phyloP scores from a whole-genome alignment of 2,329 filamentous ascomycete species.

The Dendryphion nanum region DNA sequence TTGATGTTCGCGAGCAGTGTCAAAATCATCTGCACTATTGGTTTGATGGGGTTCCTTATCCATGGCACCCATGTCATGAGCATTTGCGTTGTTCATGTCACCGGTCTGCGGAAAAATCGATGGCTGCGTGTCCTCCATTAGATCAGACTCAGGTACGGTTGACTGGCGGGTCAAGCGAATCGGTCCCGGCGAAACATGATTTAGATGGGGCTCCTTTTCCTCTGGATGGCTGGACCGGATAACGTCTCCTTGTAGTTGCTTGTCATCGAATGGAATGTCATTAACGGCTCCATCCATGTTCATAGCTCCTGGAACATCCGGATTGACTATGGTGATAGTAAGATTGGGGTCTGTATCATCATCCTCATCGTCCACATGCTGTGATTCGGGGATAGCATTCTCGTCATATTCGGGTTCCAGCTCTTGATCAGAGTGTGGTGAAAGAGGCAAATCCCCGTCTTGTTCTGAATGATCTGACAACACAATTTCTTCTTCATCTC shows the following conservation, averaged over 20 bases:
- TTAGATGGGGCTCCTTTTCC: neutral
- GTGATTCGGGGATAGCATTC: neutral
- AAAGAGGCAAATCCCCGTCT: no score
- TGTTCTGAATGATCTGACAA: neutral
- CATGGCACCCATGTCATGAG: neutral
- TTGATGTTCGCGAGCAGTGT: constrained; percentile 41
- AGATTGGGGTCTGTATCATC: no score
- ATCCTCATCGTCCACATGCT: constrained; percentile 17
- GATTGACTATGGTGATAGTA: no score
- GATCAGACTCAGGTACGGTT: constrained; percentile 34
- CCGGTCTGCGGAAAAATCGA: constrained; percentile 15
- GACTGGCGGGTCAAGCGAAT: constrained; percentile 21
- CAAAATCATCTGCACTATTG: constrained; percentile 20
- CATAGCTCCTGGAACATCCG: no score
- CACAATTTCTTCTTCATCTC: constrained; percentile 2
- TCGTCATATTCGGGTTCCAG: neutral
- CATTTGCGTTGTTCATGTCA: neutral
- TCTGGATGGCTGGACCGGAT: neutral
- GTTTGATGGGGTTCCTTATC: constrained; percentile 8
- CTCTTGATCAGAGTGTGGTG: no score
- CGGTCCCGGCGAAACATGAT: no score
- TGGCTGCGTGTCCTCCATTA: constrained; percentile 34
- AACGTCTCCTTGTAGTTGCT: no score
- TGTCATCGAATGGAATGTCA: no score
- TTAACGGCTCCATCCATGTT: no score